Conservation (phyloP, 805 yeast genomes). For the Nakazawaea laoshanensis region DNA sequence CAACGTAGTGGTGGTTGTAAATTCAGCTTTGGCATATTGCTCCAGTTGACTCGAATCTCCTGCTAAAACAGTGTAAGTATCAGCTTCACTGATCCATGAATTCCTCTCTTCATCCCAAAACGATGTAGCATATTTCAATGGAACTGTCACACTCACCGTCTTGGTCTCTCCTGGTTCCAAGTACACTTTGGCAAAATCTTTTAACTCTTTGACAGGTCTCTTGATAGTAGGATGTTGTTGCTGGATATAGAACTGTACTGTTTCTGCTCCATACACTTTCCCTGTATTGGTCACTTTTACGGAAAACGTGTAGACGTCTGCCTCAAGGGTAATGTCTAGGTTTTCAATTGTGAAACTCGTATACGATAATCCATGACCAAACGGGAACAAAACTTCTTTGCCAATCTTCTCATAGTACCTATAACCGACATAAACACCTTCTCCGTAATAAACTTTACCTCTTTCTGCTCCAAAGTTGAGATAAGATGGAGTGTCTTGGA, state of each 20-base stretch:
- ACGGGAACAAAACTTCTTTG: slow-evolving; percentile 28
- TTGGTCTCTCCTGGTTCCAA: slow-evolving; percentile 35
- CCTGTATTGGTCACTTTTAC: slow-evolving; percentile 41
- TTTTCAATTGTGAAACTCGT: slow-evolving; percentile 25
- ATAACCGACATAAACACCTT: slow-evolving; percentile 37
- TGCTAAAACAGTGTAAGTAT: slow-evolving; percentile 38
- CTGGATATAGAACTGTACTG: slow-evolving; percentile 39
- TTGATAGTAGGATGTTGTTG: slow-evolving; percentile 25
- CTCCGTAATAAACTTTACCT: slow-evolving; percentile 33
- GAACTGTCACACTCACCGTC: slow-evolving; percentile 27
- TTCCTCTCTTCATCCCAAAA: slow-evolving; percentile 40
- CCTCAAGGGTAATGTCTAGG: slow-evolving; percentile 16
- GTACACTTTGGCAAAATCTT: slow-evolving; percentile 43
- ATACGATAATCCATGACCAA: slow-evolving; percentile 36
- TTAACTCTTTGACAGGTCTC: slow-evolving; percentile 55
- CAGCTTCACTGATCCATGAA: slow-evolving; percentile 45
- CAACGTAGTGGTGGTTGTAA: slow-evolving; percentile 6
- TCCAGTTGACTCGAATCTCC: slow-evolving; percentile 24
- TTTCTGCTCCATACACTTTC: slow-evolving; percentile 37
- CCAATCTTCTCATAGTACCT: slow-evolving; percentile 30
- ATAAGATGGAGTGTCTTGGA: slow-evolving; percentile 28
- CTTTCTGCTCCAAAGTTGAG: slow-evolving; percentile 26
- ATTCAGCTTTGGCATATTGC: slow-evolving; percentile 3
- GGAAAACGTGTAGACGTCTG: too few species aligned
- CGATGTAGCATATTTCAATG: slow-evolving; percentile 42